phyloP scores from a whole-genome alignment of 768 basidiomycete species.

The Tephrocybe sp. region DNA sequence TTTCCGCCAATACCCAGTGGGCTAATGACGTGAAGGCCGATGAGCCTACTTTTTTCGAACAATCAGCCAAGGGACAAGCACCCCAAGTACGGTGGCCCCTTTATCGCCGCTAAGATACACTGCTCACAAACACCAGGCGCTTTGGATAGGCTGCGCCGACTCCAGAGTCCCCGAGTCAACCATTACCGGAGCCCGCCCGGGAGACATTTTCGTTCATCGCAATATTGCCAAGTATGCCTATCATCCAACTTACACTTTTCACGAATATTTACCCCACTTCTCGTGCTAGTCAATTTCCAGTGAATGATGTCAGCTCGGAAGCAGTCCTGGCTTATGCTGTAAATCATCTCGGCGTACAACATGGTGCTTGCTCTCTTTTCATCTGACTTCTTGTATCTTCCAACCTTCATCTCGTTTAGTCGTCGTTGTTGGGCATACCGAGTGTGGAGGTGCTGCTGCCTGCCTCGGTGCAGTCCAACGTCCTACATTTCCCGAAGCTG shows the following conservation, averaged over 20 bases:
- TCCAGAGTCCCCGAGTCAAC: conserved; percentile 83
- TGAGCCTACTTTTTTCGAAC: conserved; percentile 63
- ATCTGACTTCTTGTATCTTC: conserved; percentile 21
- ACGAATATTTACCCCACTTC: not conserved
- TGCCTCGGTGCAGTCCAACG: conserved; percentile 45
- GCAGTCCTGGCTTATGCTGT: conserved; percentile 78
- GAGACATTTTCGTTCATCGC: conserved; percentile 79
- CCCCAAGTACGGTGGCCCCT: conserved; percentile 52
- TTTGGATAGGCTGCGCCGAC: conserved; percentile 84
- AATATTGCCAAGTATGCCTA: conserved; percentile 81
- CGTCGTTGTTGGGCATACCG: conserved; percentile 77
- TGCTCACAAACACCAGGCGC: conserved; percentile 40
- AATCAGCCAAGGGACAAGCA: conserved; percentile 59
- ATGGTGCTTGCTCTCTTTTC: conserved; percentile 55
- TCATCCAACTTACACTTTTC: not conserved
- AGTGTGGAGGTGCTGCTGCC: conserved; percentile 75
- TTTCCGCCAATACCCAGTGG: conserved; percentile 65
- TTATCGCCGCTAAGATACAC: conserved; percentile 7
- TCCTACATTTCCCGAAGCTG: conserved; percentile 26
- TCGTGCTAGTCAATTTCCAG: conserved; percentile 62
- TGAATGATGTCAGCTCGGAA: conserved; percentile 66
- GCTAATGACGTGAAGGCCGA: conserved; percentile 51
- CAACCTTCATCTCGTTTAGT: conserved; percentile 46
- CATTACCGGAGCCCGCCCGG: conserved; percentile 65
- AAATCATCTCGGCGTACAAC: conserved; percentile 64